phyloP scores from a whole-genome alignment of 176 grass and related monocot genomes.

The Typha latifolia region DNA sequence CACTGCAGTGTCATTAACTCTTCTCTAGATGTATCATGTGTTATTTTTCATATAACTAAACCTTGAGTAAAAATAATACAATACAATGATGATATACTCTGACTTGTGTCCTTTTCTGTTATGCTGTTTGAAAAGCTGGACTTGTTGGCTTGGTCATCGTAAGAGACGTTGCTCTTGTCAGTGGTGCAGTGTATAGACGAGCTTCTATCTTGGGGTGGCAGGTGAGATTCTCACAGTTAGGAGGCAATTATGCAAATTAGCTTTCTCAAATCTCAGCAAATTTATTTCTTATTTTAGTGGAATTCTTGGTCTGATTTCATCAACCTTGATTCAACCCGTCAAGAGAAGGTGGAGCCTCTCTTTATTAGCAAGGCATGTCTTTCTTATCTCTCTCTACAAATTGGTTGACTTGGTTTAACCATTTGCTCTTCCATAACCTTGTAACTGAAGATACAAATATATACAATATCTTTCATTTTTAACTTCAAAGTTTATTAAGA shows the following conservation, averaged over 20 bases:
- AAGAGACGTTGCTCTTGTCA: constrained; percentile 75
- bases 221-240: constrained; percentile 25
- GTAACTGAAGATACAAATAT: too few species aligned
- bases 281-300: constrained; percentile 37
- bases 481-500: background rate
- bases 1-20: background rate
- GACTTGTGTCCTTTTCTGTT: constrained; percentile 4
- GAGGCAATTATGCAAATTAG: background rate
- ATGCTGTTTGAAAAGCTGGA: constrained; percentile 48
- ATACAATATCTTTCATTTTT: too few species aligned
- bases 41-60: background rate
- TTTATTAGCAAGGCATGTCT: constrained; percentile 87
- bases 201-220: constrained; percentile 77
- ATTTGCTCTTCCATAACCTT: too few species aligned
- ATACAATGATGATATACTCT: background rate
- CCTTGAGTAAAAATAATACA: background rate
- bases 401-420: constrained; percentile 7
- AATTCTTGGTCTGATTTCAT: constrained; percentile 82
- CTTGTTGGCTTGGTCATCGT: constrained; percentile 70
- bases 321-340: constrained; percentile 57
- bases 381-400: constrained; percentile 8
- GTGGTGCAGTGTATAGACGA: constrained; percentile 80
- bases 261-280: background rate
- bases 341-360: constrained; percentile 75
- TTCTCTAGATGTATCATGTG: background rate